Evolutionary conservation across 2,329 filamentous ascomycete species (phyloP).

Genomic region (Exophiala alcalophila): DNA sequence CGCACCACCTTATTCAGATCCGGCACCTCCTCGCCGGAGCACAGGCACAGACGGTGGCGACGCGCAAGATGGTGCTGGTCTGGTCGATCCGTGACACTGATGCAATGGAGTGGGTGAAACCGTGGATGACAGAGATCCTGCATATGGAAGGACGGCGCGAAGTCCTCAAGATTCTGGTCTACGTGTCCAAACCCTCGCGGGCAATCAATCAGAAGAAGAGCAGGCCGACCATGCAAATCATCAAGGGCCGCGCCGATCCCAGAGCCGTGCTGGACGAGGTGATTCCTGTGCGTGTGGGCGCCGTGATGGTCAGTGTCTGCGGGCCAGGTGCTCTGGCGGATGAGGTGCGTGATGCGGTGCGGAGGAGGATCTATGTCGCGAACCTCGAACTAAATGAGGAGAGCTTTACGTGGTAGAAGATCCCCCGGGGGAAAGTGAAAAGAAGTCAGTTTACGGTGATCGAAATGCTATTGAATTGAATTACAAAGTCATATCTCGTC

Average conservation of each 20-base stretch:
- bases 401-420: constrained; percentile 66
- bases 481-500: too few species aligned
- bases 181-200: constrained; percentile 59
- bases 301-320: constrained; percentile 61
- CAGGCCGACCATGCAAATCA: constrained; percentile 61
- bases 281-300: constrained; percentile 54
- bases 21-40: constrained; percentile 57
- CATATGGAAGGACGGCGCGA: constrained; percentile 58
- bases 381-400: constrained; percentile 63
- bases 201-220: constrained; percentile 54
- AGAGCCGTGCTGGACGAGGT: constrained; percentile 57
- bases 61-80: constrained; percentile 58
- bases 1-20: constrained; percentile 61
- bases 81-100: constrained; percentile 63
- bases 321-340: constrained; percentile 63
- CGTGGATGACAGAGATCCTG: constrained; percentile 65
- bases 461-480: constrained; percentile 1
- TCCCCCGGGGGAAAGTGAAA: too few species aligned
- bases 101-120: constrained; percentile 60
- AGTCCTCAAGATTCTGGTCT: constrained; percentile 59
- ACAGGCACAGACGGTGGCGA: constrained; percentile 53
- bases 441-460: too few species aligned
- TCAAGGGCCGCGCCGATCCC: constrained; percentile 57
- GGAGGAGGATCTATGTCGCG: constrained; percentile 50
- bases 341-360: constrained; percentile 55